Evolutionary conservation across 495 filamentous ascomycete species (phyloP), one percentile per base, ranked within the genome.

Genomic region (Podospora anserina): DNA sequence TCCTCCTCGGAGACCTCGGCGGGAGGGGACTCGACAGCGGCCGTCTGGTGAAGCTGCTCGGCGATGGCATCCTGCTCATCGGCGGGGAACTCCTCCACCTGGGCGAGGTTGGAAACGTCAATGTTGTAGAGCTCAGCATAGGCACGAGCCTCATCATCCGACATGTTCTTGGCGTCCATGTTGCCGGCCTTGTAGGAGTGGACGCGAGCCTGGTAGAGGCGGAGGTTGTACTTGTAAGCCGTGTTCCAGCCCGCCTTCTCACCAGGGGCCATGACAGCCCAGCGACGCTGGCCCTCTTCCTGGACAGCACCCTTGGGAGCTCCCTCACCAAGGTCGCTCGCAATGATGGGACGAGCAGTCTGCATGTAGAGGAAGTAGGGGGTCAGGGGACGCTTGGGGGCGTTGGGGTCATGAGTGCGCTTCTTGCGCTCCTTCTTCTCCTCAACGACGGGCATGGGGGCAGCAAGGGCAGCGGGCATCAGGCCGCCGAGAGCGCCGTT

Each of bases 331-430:
- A 98, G 83, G 67, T 97, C 93, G 7, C 80, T 83, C 27, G 88
- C 88, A 69, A 98, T 93, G 74, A 87, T 86, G 20, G 85, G 79
- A 30, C 95, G 90, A 58, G 92, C 93, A 44, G 88, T 88, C 72
- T 95, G 88, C 83, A 95, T 92, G 82, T 91, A 98, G 44, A 97
- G 82, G 83, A 99, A 97, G 81, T 93, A 97, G 0, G 95, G 93
- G 19, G 95, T 97, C 70, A 97, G 77, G 23, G 95, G 92, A 19
- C 93, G 87, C 85, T 97, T 97, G 63, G 95, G 95, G 15, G 93
- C 92, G 76, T 97, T 96, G 67, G 94, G 94, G 77, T 99, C 96
- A 71, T 89, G 90, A 56, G 86, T 88, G 68, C 91, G 89, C 87
- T 94, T 95, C 83, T 92, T 91, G 77, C 92, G 91, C 83, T 91